phyloP scores from a whole-genome alignment of 257 asterid species.

The Ajuga chamaepitys region DNA sequence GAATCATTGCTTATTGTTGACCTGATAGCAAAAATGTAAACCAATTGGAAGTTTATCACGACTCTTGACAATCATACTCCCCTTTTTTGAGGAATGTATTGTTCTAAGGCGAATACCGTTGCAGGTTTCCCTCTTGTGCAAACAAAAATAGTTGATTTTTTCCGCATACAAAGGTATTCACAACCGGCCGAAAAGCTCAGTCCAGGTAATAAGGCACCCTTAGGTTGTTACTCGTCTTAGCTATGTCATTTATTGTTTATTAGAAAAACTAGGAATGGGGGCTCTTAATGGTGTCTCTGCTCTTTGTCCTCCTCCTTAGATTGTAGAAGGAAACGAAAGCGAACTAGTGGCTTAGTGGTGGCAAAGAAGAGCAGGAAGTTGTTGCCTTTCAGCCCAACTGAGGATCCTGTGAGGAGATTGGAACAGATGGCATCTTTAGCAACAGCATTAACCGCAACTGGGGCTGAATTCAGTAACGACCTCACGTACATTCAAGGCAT shows the following conservation, averaged over 20 bases:
- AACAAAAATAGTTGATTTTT: conserved; percentile 80
- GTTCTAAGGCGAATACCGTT: neutral
- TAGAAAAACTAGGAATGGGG: no score
- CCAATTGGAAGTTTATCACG: neutral
- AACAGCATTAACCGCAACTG: conserved; percentile 63
- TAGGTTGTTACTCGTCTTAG: neutral
- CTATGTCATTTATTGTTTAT: neutral
- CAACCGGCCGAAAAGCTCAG: conserved; percentile 24
- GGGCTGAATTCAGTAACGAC: conserved; percentile 63
- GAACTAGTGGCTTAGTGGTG: conserved; percentile 29
- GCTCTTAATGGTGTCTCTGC: neutral
- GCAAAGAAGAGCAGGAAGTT: conserved; percentile 67
- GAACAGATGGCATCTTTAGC: conserved; percentile 96
- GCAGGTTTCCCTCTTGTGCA: conserved; percentile 76
- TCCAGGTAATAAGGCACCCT: conserved; percentile 35
- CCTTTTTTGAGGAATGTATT: neutral
- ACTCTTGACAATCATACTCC: neutral
- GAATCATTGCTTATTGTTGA: neutral
- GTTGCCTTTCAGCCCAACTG: conserved; percentile 62
- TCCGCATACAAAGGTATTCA: conserved; percentile 59
- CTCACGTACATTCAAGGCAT: conserved; percentile 62
- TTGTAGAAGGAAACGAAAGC: conserved; percentile 47
- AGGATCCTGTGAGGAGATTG: conserved; percentile 54
- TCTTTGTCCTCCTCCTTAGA: conserved; percentile 27
- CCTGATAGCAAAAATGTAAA: neutral